Base-by-base conservation (phyloP, 2,329 filamentous ascomycete genomes). In the Cladophialophora immunda region DNA sequence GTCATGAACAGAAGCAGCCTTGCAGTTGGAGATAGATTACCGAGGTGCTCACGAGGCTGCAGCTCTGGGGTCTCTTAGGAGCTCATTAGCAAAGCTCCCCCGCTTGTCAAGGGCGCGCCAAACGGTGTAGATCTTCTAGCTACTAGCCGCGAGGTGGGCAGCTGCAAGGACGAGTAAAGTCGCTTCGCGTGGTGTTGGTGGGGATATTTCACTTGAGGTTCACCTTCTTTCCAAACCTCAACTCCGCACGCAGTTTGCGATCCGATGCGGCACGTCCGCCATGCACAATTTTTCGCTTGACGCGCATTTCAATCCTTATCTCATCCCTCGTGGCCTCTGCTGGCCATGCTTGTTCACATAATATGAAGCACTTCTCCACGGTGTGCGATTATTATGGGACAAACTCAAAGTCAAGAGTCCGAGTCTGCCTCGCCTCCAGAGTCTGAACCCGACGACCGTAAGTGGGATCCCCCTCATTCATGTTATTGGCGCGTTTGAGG, bases 361-460 rank as follows among this genome's bases (percentile, higher is more conserved):
- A 27, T 36, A 61, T 61, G 58, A 61, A 38, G 22, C 58, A 15
- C 29, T 13, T 13, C 25, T 41, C n/a, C 22, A 17, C 19, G 11
- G 19, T 36, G 41, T 8, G 30, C 19, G 15, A 34, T 50, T 38
- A 60, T 38, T 29, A 71, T 71, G 70, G 70, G 70, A 41, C 67
- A 68, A 45, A 64, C 65, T 22, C 66, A 68, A 55, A 70, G 67
- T 56, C 66, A 67, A 50, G 64, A 71, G 52, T 47, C 41, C n/a
- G 58, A 29, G 32, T 62, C 67, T 34, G 34, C 58, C 15, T 36
- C 65, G 5, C 58, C n/a, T 15, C 27, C 50, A 17, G 41, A 38
- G 29, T 41, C 25, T 34, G 67, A 64, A 34, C 45, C 38, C 19
- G 64, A 71, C 9, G 57, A 64, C 36, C 53, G 65, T 69, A 62